Conservation (phyloP, 805 yeast genomes). For the Kazachstania psychrophila region DNA sequence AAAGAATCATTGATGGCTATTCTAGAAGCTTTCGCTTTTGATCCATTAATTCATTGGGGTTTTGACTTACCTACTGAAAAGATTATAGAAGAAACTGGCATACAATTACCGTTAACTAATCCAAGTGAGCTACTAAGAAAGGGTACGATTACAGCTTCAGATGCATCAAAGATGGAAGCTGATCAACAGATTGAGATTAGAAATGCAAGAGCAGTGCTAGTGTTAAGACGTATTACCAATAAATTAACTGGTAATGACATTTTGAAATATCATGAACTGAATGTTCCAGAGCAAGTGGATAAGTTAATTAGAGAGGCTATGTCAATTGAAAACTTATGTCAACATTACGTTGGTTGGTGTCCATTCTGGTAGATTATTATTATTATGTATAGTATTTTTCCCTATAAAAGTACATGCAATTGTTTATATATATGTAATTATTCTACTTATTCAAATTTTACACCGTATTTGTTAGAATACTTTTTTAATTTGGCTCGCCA, state of each 20-base stretch:
- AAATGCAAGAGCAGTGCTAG: conserved; percentile 84
- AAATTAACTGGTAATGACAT: conserved; percentile 91
- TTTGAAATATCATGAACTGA: conserved; percentile 56
- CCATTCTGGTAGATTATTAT: conserved; percentile 68
- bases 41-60: conserved; percentile 97
- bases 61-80: conserved; percentile 83
- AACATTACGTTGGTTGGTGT: conserved; percentile 98
- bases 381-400: background rate
- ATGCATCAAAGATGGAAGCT: conserved; percentile 57
- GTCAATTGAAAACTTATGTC: conserved; percentile 87
- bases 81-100: conserved; percentile 67
- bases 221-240: conserved; percentile 79
- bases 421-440: no score
- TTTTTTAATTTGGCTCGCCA: conserved; percentile 35
- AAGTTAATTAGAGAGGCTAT: conserved; percentile 91
- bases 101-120: conserved; percentile 54
- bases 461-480: conserved; percentile 14
- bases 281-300: conserved; percentile 85
- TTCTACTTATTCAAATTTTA: conserved; percentile 1
- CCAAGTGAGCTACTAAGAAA: conserved; percentile 59
- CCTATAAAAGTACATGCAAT: background rate
- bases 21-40: conserved; percentile 94
- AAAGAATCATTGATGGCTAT: conserved; percentile 96
- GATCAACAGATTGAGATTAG: conserved; percentile 64
- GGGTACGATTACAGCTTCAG: conserved; percentile 69